Conservation (phyloP, 352 stramenopile genomes). For the Phytophthora agathidicida region DNA sequence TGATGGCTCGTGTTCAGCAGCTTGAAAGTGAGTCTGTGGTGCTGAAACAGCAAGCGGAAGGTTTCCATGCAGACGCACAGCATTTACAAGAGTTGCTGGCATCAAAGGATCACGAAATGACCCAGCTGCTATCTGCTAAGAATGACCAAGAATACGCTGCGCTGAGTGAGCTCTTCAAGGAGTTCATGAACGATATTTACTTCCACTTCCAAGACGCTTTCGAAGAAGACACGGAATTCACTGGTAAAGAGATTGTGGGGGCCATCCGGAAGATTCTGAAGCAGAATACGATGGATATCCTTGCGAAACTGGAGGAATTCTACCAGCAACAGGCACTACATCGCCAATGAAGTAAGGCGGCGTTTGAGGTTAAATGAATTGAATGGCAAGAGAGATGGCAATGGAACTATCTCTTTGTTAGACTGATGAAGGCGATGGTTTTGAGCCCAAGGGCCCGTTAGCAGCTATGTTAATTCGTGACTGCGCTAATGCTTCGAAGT, state of each 20-base stretch:
- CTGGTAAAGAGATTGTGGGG: conserved; percentile 83
- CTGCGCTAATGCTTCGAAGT: neutral
- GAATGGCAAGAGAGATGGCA: conserved; percentile 19
- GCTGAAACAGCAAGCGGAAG: conserved; percentile 58
- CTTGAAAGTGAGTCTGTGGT: conserved; percentile 39
- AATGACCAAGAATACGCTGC: conserved; percentile 61
- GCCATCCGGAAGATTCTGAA: conserved; percentile 86
- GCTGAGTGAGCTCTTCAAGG: conserved; percentile 76
- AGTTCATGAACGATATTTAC: conserved; percentile 91
- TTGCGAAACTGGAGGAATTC: conserved; percentile 75
- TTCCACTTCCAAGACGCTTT: conserved; percentile 88
- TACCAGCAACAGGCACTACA: conserved; percentile 58
- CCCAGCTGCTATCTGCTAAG: conserved; percentile 46
- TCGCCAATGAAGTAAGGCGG: conserved; percentile 16
- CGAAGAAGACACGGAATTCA: conserved; percentile 85
- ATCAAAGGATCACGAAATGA: conserved; percentile 58
- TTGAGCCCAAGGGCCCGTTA: conserved; percentile 4
- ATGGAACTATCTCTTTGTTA: conserved; percentile 19
- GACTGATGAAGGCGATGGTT: conserved; percentile 4
- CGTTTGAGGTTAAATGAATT: conserved; percentile 10
- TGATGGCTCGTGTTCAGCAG: conserved; percentile 60
- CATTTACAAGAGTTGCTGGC: conserved; percentile 59
- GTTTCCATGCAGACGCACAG: conserved; percentile 40
- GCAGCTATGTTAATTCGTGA: conserved; percentile 3
- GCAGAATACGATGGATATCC: conserved; percentile 83